phyloP scores from a whole-genome alignment of 169 alveolate species.

The Eimeria falciformis region DNA sequence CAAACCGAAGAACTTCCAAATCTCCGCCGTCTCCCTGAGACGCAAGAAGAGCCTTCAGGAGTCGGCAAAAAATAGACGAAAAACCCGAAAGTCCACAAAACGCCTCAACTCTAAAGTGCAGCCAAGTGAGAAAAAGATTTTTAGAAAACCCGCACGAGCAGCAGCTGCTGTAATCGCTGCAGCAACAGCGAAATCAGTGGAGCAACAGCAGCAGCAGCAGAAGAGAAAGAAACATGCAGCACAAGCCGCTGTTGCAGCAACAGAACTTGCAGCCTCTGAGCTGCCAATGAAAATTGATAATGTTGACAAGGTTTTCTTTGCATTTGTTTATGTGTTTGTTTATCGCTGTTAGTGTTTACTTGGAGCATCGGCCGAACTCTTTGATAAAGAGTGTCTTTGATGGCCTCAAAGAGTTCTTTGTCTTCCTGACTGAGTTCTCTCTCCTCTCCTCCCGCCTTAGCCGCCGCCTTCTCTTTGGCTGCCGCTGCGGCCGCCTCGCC shows the following conservation, averaged over 20 bases:
- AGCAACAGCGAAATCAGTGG: neutral
- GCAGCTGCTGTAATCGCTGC: neutral
- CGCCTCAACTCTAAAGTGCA: too few species aligned
- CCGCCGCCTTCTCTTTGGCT: neutral
- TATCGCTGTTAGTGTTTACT: too few species aligned
- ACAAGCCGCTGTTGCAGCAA: neutral
- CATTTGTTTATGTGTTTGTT: too few species aligned
- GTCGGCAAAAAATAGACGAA: too few species aligned
- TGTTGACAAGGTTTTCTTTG: too few species aligned
- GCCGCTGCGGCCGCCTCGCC: conserved; percentile 19
- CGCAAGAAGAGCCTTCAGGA: neutral
- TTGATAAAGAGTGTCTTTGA: neutral
- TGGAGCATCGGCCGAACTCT: conserved; percentile 65
- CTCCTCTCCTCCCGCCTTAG: neutral
- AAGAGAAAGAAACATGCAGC: neutral
- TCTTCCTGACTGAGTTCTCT: neutral
- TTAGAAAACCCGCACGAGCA: neutral
- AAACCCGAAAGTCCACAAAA: too few species aligned
- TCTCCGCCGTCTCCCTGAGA: conserved; percentile 93
- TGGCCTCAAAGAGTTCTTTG: conserved; percentile 22
- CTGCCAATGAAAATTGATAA: too few species aligned
- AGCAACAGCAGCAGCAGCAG: neutral
- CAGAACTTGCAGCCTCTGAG: too few species aligned
- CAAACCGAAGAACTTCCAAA: conserved; percentile 84
- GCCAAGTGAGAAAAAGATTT: too few species aligned